phyloP scores from a whole-genome alignment of 371 early-diverging fungal genomes.

The Mortierella sp. region DNA sequence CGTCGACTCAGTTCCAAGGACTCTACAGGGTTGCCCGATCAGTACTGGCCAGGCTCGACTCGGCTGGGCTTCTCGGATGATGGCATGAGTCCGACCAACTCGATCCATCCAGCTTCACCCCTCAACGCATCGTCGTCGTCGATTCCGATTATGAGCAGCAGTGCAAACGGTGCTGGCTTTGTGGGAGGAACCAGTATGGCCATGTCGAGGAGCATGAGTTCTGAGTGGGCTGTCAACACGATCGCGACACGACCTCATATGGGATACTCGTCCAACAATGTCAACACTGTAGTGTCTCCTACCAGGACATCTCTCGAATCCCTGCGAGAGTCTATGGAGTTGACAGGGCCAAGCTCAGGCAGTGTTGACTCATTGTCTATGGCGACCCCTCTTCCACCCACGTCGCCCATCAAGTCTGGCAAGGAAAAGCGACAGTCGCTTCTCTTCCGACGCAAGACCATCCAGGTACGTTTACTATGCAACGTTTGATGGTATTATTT shows the following conservation, averaged over 20 bases:
- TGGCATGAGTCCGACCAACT: constrained; percentile 20
- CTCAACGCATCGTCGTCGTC: neutral
- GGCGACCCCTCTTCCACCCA: neutral
- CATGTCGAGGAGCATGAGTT: constrained; percentile 28
- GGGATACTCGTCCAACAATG: neutral
- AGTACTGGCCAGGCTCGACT: constrained; percentile 57
- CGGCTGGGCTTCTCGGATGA: constrained; percentile 33
- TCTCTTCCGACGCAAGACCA: constrained; percentile 24
- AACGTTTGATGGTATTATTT: neutral
- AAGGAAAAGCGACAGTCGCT: constrained; percentile 30
- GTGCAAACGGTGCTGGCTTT: neutral
- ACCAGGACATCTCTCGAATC: constrained; percentile 19
- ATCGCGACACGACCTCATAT: constrained; percentile 2
- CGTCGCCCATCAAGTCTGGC: constrained; percentile 12
- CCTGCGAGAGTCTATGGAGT: neutral
- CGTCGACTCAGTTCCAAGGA: constrained; percentile 44
- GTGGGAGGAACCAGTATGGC: constrained; percentile 1
- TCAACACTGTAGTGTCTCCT: neutral
- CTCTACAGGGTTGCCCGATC: constrained; percentile 26
- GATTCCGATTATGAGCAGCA: neutral
- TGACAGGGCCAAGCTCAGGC: neutral
- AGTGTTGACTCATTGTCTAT: neutral
- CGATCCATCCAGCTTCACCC: constrained; percentile 20
- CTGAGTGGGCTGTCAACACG: constrained; percentile 24
- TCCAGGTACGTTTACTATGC: constrained; percentile 17